These are phyloP conservation scores for Arthrobotrys pseudoclavata DNA, from an alignment of 2,329 filamentous ascomycete species.

Conservation along the genomic window DNA sequence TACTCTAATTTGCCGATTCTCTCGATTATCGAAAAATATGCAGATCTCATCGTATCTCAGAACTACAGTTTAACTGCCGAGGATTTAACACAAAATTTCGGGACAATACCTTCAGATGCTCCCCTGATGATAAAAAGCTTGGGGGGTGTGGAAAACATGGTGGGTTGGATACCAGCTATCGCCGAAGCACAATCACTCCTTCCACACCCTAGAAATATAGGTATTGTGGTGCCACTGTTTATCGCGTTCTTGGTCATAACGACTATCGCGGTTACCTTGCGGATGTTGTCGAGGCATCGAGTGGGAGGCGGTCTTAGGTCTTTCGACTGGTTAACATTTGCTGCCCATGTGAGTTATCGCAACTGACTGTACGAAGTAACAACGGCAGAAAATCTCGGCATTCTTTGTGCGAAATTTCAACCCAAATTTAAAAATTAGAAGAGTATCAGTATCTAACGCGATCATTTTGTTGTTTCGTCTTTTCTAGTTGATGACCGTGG, in stretches of 20 bases:
- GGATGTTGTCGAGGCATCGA: conserved; percentile 25
- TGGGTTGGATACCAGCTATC: not conserved
- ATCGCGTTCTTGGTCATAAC: conserved; percentile 28
- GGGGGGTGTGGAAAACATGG: conserved; percentile 5
- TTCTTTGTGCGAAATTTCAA: too few relatives aligned
- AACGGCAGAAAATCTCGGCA: not conserved
- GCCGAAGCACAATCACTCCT: not conserved
- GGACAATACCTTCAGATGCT: conserved; percentile 3
- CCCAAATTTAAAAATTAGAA: too few relatives aligned
- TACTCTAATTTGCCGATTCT: not conserved
- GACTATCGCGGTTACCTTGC: conserved; percentile 21
- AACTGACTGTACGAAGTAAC: not conserved
- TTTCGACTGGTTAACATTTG: conserved; percentile 22
- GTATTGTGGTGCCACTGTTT: conserved; percentile 27
- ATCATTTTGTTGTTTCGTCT: not conserved
- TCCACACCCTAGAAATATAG: not conserved
- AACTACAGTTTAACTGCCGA: conserved; percentile 21
- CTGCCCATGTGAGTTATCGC: conserved; percentile 25
- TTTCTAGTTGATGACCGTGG: conserved; percentile 22
- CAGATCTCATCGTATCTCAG: not conserved
- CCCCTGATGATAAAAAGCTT: not conserved
- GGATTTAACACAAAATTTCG: conserved; percentile 16
- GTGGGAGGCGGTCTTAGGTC: conserved; percentile 9
- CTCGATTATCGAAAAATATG: conserved; percentile 10
- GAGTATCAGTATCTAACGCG: too few relatives aligned